Evolutionary conservation across 805 yeast species (phyloP), one percentile per base, ranked within the genome.

Genomic region (Crinitomyces ghanaensis): DNA sequence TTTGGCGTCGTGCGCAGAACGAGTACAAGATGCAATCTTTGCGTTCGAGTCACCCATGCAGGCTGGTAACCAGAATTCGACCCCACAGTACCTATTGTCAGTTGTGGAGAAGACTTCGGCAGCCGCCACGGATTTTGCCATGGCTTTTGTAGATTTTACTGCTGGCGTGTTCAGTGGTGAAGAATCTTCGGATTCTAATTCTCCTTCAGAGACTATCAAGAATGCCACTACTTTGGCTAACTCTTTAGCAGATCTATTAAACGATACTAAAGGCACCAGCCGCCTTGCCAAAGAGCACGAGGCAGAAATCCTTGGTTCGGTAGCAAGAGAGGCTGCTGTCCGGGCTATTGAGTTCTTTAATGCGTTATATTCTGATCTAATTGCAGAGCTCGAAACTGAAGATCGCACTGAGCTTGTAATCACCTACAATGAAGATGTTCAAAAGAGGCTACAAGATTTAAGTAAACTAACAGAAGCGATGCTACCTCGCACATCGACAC

Each of bases 101-200:
- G 60, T 81, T 26, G 62, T 77, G 41, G 95, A 85, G 50, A 69
- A 75, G 42, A 68, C 78, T 13, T 70, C 83, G 0, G 70, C 74
- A 25, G 60, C 70, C 11, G 84, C 86, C 0, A 81, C 86, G 4
- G 86, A 78, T 25, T 82, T 85, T 54, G 80, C 93, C 4, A 70
- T 75, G 17, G 72, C 77, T 5, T 83, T 82, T 62, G 81, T 77
- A 51, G 67, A 72, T 33, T 77, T 71, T 48, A 62, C 83, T 33
- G 85, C 79, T 4, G 94, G 81, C 50, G n/a, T n/a, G n/a, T n/a
- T n/a, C n/a, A n/a, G n/a, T n/a, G 93, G 88, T 4, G 72, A 72
- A 33, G 63, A 66, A 33, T 69, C 74, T 19, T 12, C 14, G 9
- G 81, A 74, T 39, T n/a, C n/a, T n/a, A n/a, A n/a, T n/a, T 82